Percentiles rank a stretch among this genome's conserved stretches.
Conservation (phyloP, 495 filamentous ascomycete species). For the Aspergillus leporis region DNA sequence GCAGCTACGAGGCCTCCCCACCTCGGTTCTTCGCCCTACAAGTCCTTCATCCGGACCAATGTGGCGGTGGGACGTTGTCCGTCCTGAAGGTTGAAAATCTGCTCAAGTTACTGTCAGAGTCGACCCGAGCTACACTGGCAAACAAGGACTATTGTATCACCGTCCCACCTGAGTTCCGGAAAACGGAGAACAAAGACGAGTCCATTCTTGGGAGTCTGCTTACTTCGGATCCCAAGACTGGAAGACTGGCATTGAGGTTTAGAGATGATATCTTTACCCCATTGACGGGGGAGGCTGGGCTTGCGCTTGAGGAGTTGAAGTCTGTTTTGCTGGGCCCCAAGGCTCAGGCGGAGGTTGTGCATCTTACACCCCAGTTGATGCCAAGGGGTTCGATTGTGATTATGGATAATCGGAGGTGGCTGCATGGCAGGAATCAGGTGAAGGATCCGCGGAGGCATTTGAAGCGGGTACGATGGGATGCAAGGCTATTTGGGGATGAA, state of each 20-base stretch:
- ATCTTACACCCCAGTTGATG: constrained; percentile 26
- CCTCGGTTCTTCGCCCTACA: constrained; percentile 43
- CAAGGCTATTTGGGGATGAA: constrained; percentile 13
- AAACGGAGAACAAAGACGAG: constrained; percentile 12
- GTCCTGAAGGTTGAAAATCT: constrained; percentile 29
- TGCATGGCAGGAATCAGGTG: constrained; percentile 37
- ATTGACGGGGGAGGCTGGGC: constrained; percentile 17
- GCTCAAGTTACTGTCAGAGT: constrained; percentile 20
- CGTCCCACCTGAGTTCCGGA: constrained; percentile 38
- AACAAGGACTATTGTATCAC: constrained; percentile 25
- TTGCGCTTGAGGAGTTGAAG: constrained; percentile 31
- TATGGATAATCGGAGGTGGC: constrained; percentile 39
- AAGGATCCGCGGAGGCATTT: constrained; percentile 37
- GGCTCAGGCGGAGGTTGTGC: constrained; percentile 4
- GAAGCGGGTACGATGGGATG: constrained; percentile 38
- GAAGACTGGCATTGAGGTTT: constrained; percentile 25
- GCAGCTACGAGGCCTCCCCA: constrained; percentile 37
- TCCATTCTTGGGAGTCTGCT: constrained; percentile 26
- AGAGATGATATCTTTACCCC: constrained; percentile 32
- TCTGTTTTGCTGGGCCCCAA: constrained; percentile 4
- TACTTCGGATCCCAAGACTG: neutral
- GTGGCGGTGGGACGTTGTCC: constrained; percentile 38
- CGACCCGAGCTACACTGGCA: constrained; percentile 19
- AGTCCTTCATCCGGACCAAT: constrained; percentile 35
- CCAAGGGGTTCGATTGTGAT: constrained; percentile 32